These are phyloP conservation scores for Salix purpurea DNA, from an alignment of 345 rosid species.

Conservation along the genomic window DNA sequence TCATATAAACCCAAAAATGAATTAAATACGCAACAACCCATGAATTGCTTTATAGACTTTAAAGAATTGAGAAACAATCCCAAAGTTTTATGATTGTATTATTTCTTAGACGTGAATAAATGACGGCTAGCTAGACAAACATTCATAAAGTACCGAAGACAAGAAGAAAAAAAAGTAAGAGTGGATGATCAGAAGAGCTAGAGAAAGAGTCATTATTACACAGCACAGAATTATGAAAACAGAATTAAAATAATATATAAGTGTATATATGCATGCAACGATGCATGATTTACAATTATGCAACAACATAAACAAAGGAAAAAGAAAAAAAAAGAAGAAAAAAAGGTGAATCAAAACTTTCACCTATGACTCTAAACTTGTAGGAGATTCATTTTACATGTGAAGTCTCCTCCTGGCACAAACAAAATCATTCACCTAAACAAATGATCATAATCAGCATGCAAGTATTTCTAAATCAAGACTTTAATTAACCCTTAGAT, in stretches of 20 bases:
- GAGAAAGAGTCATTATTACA: background rate
- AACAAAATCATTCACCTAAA: background rate
- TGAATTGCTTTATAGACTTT: background rate
- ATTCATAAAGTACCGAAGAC: background rate
- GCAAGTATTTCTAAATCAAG: background rate
- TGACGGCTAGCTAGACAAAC: slow-evolving; percentile 2
- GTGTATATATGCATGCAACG: slow-evolving; percentile 12
- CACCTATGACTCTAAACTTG: slow-evolving; percentile 6
- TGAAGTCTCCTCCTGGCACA: background rate
- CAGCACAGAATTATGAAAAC: background rate
- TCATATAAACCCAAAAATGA: too few species aligned
- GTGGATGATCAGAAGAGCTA: background rate
- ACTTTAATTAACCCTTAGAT: background rate
- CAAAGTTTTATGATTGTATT: background rate
- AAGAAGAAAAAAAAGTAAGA: background rate
- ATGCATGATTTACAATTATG: slow-evolving; percentile 18
- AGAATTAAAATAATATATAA: background rate
- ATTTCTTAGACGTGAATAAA: background rate
- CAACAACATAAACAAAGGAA: background rate
- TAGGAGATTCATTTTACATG: background rate
- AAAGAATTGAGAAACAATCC: background rate
- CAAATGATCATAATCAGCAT: background rate
- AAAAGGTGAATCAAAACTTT: slow-evolving; percentile 31
- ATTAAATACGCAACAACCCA: too few species aligned
- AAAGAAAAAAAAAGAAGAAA: background rate